Base-by-base conservation (phyloP, 75 land plant genomes). In the Pseudotsuga menziesii region DNA sequence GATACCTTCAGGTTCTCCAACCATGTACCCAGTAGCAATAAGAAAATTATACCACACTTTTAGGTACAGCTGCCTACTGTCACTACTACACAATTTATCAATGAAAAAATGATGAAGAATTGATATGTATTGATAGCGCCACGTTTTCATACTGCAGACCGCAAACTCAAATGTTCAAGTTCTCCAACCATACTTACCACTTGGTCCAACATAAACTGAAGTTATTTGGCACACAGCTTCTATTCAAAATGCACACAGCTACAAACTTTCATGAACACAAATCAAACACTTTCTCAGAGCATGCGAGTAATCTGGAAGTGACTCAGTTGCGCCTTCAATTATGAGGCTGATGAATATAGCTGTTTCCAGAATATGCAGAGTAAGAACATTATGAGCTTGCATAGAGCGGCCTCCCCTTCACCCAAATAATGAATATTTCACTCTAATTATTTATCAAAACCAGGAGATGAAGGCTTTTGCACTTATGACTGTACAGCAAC, bases 401-500 rank as follows among this genome's bases (percentile, higher is more conserved):
- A 60, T 5, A 19, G 23, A 60, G 23, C 22, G 9, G 23, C 61
- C 61, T 60, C 61, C 61, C 52, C 52, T 25, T 41, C n/a, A 25
- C 36, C 23, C 73, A 5, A 9, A 4, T 44, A 71, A 55, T 71
- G 23, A 44, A 39, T 44, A 26, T 20, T 71, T 71, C 73, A 44
- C 39, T 29, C 67, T 35, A 63, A 63, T 35, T 14, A 64, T 17
- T 61, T 15, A 64, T 29, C 35, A 64, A 23, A 72, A 17, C 19
- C 74, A 72, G 27, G 25, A 48, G 8, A 48, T 36, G 11, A 7
- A 48, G 16, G 19, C 26, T 23, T 72, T 13, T 8, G 39, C 23
- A 13, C 26, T 72, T 72, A 72, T 41, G 74, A 72, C 56, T 48
- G 74, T 72, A 72, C 74, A 72, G 41, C 23, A 7, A 72, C 74